Evolutionary conservation across 306 rosid genomes (phyloP).

Genomic region (Cercis canadensis): DNA sequence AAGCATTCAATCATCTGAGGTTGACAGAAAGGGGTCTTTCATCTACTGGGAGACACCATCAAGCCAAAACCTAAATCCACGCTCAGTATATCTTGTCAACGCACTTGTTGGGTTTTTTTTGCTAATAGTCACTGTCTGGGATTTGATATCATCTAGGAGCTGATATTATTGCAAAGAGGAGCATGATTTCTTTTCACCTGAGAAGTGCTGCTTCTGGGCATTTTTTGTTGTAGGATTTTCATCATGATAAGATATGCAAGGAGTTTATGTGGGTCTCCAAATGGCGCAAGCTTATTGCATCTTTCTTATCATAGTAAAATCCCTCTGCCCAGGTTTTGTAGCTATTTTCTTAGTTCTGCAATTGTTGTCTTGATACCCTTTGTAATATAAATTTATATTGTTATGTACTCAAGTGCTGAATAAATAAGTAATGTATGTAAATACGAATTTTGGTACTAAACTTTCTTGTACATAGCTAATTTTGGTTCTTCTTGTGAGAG

Average conservation of each 20-base stretch:
- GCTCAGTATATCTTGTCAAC: slow-evolving; percentile 15
- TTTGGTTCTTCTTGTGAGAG: too few species aligned
- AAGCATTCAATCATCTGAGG: not conserved
- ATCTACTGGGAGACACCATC: slow-evolving; percentile 28
- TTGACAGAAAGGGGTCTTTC: slow-evolving; percentile 36
- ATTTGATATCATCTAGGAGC: slow-evolving; percentile 24
- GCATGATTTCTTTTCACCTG: not conserved
- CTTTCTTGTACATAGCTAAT: too few species aligned
- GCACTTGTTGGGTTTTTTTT: slow-evolving; percentile 14
- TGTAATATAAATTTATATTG: not conserved
- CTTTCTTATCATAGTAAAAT: not conserved
- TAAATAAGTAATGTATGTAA: too few species aligned
- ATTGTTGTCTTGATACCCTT: not conserved
- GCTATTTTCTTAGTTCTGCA: not conserved
- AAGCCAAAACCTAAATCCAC: slow-evolving; percentile 26
- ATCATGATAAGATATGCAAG: not conserved
- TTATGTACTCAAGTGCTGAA: too few species aligned
- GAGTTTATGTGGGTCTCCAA: too few species aligned
- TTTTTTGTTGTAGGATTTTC: not conserved
- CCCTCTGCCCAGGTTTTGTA: not conserved
- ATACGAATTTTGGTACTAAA: too few species aligned
- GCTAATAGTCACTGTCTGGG: slow-evolving; percentile 26
- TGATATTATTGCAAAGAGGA: slow-evolving; percentile 16
- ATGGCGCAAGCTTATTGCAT: too few species aligned
- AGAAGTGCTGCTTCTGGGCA: slow-evolving; percentile 1